These are phyloP conservation scores for Amoeboaphelidium occidentale DNA, from an alignment of 371 early-diverging fungal genomes.

Conservation along the genomic window DNA sequence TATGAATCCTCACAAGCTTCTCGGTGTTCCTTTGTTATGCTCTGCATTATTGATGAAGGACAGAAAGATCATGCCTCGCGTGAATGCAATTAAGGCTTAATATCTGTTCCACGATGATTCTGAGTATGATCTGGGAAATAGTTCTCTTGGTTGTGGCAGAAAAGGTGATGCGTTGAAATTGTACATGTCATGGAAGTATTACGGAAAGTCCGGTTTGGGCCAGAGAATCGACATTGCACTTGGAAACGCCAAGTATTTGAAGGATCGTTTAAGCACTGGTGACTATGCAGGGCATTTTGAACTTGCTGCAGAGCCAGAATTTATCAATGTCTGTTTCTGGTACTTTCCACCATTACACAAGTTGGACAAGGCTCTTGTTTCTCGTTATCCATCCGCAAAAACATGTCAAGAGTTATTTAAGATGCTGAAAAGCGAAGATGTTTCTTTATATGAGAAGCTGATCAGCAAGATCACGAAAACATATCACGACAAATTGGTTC, in stretches of 20 bases:
- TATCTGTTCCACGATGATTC: slow-evolving; percentile 39
- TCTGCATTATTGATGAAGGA: slow-evolving; percentile 38
- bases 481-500: slow-evolving; percentile 23
- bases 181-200: slow-evolving; percentile 55
- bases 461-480: slow-evolving; percentile 19
- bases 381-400: not conserved
- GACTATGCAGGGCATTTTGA: not conserved
- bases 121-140: slow-evolving; percentile 33
- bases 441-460: not conserved
- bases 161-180: slow-evolving; percentile 57
- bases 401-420: not conserved
- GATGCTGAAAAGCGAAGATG: not conserved
- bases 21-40: slow-evolving; percentile 61
- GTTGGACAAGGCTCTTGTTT: not conserved
- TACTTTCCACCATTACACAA: slow-evolving; percentile 16
- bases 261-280: slow-evolving; percentile 9
- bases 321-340: slow-evolving; percentile 40
- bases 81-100: slow-evolving; percentile 33
- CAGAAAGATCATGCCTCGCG: slow-evolving; percentile 19
- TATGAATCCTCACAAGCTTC: slow-evolving; percentile 60
- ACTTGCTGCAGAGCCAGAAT: slow-evolving; percentile 15
- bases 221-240: slow-evolving; percentile 25
- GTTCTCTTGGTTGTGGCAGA: slow-evolving; percentile 61
- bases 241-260: slow-evolving; percentile 14
- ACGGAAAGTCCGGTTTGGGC: slow-evolving; percentile 27